phyloP scores from a whole-genome alignment of 805 yeast genomes.

The Metschnikowia santaceciliae region DNA sequence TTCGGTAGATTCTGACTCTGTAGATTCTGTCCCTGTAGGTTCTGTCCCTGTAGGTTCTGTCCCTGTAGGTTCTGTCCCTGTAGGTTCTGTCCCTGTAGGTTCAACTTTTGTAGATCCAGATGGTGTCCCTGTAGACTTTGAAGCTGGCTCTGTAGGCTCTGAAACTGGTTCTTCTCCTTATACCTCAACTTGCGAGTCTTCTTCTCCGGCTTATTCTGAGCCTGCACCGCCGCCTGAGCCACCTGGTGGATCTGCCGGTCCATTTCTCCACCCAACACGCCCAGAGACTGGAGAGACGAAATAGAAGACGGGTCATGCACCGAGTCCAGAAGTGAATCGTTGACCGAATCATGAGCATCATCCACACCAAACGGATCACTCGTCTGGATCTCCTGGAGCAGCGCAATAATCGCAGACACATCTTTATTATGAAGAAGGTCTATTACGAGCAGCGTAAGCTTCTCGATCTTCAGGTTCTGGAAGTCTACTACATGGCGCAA shows the following conservation, averaged over 20 bases:
- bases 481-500: constrained; percentile 35
- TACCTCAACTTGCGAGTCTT: constrained; percentile 11
- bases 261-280: constrained; percentile 30
- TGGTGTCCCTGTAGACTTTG: background rate
- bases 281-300: constrained; percentile 1
- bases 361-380: constrained; percentile 17
- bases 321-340: constrained; percentile 13
- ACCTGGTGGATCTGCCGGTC: constrained; percentile 41
- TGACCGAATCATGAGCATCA: constrained; percentile 14
- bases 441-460: constrained; percentile 30
- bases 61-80: too few relatives aligned
- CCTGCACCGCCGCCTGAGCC: constrained; percentile 37
- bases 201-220: constrained; percentile 19
- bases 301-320: constrained; percentile 14
- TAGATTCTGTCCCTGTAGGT: too few relatives aligned
- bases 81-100: background rate
- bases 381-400: constrained; percentile 28
- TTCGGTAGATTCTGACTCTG: background rate
- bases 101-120: background rate
- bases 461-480: constrained; percentile 37
- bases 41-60: background rate
- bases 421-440: constrained; percentile 31
- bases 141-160: background rate
- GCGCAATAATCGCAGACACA: constrained; percentile 22
- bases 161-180: constrained; percentile 3